Percentiles rank a stretch among this genome's conserved stretches.
phyloP scores from a whole-genome alignment of 2,329 filamentous ascomycete species.

The Aspergillus uvarum region DNA sequence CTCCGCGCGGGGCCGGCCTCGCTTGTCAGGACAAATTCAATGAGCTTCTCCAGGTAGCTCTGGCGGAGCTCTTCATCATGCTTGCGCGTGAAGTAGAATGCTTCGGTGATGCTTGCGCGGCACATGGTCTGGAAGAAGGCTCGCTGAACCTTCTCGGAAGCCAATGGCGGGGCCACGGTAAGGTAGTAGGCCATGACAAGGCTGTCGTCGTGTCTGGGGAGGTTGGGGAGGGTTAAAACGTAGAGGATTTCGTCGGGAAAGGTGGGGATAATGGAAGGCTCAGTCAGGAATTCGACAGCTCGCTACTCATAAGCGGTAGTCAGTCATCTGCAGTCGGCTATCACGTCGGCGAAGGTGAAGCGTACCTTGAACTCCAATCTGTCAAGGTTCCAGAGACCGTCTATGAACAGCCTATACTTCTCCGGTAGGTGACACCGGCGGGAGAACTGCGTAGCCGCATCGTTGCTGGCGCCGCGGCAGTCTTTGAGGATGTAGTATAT shows the following conservation, averaged over 20 bases:
- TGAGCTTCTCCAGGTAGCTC: constrained; percentile 65
- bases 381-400: constrained; percentile 80
- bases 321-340: constrained; percentile 6
- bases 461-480: constrained; percentile 54
- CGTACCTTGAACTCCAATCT: constrained; percentile 64
- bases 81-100: constrained; percentile 69
- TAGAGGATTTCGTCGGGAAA: constrained; percentile 81
- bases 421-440: constrained; percentile 64
- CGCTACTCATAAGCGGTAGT: constrained; percentile 41
- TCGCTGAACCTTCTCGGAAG: constrained; percentile 60
- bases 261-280: constrained; percentile 75
- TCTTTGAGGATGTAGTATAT: constrained; percentile 83
- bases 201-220: constrained; percentile 59
- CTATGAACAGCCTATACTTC: constrained; percentile 77
- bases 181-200: constrained; percentile 78
- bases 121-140: constrained; percentile 70
- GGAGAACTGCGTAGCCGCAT: constrained; percentile 61
- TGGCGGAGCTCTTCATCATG: constrained; percentile 63
- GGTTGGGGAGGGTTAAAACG: constrained; percentile 61
- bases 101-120: constrained; percentile 66
- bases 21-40: constrained; percentile 57
- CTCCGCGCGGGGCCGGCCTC: constrained; percentile 45
- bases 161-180: constrained; percentile 70
- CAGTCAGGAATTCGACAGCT: constrained; percentile 73
- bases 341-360: background rate